phyloP scores from a whole-genome alignment of 2,329 filamentous ascomycete genomes.

The Zasmidium angulare region DNA sequence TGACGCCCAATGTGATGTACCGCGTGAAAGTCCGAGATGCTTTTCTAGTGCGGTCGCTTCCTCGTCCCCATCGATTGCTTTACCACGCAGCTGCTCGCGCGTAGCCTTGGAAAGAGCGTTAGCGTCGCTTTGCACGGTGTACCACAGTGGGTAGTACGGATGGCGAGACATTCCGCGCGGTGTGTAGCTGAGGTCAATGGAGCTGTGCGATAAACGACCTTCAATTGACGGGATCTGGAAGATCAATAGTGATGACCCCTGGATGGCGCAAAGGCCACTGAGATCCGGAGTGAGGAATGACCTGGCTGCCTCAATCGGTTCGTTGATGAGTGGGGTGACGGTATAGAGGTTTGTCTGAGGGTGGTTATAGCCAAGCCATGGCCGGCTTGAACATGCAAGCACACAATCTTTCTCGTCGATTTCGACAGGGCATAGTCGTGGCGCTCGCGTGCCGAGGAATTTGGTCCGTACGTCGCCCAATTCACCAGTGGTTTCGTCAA shows the following conservation, averaged over 20 bases:
- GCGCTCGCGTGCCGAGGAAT: slow-evolving; percentile 87
- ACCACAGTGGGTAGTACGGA: slow-evolving; percentile 85
- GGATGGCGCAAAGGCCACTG: slow-evolving; percentile 37
- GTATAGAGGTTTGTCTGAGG: slow-evolving; percentile 84
- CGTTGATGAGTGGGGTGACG: slow-evolving; percentile 75
- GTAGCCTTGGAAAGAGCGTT: slow-evolving; percentile 84
- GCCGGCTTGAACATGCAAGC: slow-evolving; percentile 83
- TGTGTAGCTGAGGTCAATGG: slow-evolving; percentile 78
- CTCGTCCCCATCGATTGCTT: slow-evolving; percentile 18
- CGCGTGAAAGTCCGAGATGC: slow-evolving; percentile 86
- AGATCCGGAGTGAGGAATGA: slow-evolving; percentile 90
- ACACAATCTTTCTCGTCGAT: slow-evolving; percentile 76
- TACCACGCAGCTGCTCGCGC: slow-evolving; percentile 41
- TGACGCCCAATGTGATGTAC: slow-evolving; percentile 86
- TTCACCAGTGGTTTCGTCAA: slow-evolving; percentile 95
- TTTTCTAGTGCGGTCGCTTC: slow-evolving; percentile 41
- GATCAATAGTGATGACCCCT: slow-evolving; percentile 51
- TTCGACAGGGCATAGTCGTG: slow-evolving; percentile 86
- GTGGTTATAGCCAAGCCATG: slow-evolving; percentile 96
- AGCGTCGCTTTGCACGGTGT: slow-evolving; percentile 90
- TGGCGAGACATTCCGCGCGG: slow-evolving; percentile 85
- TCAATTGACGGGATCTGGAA: slow-evolving; percentile 60
- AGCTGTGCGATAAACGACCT: slow-evolving; percentile 24
- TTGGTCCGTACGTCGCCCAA: slow-evolving; percentile 91
- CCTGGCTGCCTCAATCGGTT: slow-evolving; percentile 87